These are phyloP conservation scores for Cercospora sp. DNA, from an alignment of 2,329 filamentous ascomycete species.

Conservation along the genomic window DNA sequence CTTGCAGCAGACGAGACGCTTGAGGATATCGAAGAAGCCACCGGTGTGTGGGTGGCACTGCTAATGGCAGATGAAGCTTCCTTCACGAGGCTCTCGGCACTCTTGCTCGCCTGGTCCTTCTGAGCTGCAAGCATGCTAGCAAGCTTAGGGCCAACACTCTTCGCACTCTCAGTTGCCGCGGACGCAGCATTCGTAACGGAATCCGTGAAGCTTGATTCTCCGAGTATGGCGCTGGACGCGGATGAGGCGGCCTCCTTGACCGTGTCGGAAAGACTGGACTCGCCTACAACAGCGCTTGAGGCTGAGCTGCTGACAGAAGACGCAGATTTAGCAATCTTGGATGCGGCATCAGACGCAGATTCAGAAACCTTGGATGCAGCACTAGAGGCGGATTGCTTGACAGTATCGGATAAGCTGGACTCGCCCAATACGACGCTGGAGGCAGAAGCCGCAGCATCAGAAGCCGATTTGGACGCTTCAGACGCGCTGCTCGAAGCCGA, in stretches of 20 bases:
- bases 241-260: slow-evolving; percentile 29
- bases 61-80: slow-evolving; percentile 21
- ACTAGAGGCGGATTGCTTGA: slow-evolving; percentile 19
- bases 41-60: slow-evolving; percentile 14
- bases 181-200: slow-evolving; percentile 35
- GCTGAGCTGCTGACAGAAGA: slow-evolving; percentile 11
- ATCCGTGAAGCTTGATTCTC: slow-evolving; percentile 32
- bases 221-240: slow-evolving; percentile 32
- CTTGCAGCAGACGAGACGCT: slow-evolving; percentile 33
- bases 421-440: slow-evolving; percentile 19
- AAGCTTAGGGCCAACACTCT: slow-evolving; percentile 27
- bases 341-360: slow-evolving; percentile 13
- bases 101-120: slow-evolving; percentile 25
- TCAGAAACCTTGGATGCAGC: not conserved
- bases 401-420: slow-evolving; percentile 18
- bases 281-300: slow-evolving; percentile 19
- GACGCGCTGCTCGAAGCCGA: slow-evolving; percentile 23
- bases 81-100: slow-evolving; percentile 21
- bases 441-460: slow-evolving; percentile 15
- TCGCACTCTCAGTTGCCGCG: slow-evolving; percentile 17
- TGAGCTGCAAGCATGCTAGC: slow-evolving; percentile 28
- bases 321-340: not conserved
- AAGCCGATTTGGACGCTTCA: slow-evolving; percentile 18
- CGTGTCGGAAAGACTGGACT: slow-evolving; percentile 16
- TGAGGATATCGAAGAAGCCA: slow-evolving; percentile 23